Evolutionary conservation across 805 yeast species (phyloP).

Genomic region (Hanseniaspora thailandica): DNA sequence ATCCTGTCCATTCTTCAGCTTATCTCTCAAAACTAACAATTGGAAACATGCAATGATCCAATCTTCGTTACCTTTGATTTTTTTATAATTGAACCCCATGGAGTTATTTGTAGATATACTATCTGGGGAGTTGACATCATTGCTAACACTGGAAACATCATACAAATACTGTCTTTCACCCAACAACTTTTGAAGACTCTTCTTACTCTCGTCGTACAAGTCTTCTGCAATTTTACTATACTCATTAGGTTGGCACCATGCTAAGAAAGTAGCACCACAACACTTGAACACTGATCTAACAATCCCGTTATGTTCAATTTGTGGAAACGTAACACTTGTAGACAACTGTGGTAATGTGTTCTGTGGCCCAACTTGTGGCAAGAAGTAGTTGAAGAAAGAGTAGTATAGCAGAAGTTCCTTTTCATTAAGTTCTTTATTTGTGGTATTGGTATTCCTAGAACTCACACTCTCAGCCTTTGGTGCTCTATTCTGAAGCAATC

Average conservation of each 20-base stretch:
- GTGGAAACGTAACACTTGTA: constrained; percentile 20
- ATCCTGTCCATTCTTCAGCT: constrained; percentile 18
- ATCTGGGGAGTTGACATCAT: constrained; percentile 8
- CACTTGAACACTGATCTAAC: constrained; percentile 19
- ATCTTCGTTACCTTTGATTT: constrained; percentile 19
- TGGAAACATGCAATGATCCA: constrained; percentile 21
- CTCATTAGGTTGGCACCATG: constrained; percentile 20
- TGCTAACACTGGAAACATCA: neutral
- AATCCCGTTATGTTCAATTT: constrained; percentile 18
- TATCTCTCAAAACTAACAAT: constrained; percentile 18
- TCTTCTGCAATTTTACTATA: constrained; percentile 18
- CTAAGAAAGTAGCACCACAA: constrained; percentile 21
- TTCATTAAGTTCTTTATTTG: constrained; percentile 13
- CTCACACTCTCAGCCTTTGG: constrained; percentile 13
- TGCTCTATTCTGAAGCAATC: constrained; percentile 14
- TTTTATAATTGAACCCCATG: constrained; percentile 11
- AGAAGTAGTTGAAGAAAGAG: constrained; percentile 19
- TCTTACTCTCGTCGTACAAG: constrained; percentile 18
- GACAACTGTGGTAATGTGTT: constrained; percentile 19
- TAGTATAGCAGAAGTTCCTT: constrained; percentile 18
- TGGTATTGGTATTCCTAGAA: neutral
- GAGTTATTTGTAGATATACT: constrained; percentile 2
- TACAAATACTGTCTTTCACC: constrained; percentile 6
- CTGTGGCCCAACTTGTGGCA: constrained; percentile 21
- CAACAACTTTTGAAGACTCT: constrained; percentile 11